Evolutionary conservation across 805 yeast species (phyloP).

Genomic region (Candida insectorum): DNA sequence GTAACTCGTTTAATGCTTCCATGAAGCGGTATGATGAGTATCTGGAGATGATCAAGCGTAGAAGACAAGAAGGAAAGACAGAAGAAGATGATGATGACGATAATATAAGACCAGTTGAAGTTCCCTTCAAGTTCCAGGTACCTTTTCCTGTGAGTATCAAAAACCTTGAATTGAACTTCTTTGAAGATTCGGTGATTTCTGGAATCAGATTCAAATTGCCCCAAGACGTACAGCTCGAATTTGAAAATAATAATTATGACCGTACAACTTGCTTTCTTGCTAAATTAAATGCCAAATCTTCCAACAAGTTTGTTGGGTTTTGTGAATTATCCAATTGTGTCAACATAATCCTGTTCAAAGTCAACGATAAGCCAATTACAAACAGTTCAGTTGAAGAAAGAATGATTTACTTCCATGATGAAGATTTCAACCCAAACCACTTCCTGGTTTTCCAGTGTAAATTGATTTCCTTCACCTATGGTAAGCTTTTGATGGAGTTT

Average conservation of each 20-base stretch:
- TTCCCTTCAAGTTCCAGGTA: conserved; percentile 33
- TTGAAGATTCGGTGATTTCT: not conserved
- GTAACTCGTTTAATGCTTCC: conserved; percentile 24
- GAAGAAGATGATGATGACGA: conserved; percentile 21
- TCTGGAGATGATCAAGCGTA: conserved; percentile 19
- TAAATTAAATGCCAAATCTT: not conserved
- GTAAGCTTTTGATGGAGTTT: conserved; percentile 54
- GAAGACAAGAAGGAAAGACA: conserved; percentile 12
- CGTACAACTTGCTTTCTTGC: conserved; percentile 5
- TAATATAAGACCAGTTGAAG: conserved; percentile 20
- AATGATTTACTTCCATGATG: conserved; percentile 60
- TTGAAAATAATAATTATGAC: conserved; percentile 5
- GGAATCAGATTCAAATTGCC: conserved; percentile 8
- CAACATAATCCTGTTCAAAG: conserved; percentile 1
- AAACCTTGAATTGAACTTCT: conserved; percentile 12
- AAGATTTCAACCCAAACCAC: conserved; percentile 44
- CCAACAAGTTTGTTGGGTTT: conserved; percentile 8
- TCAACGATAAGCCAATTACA: not conserved
- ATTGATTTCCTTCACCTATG: conserved; percentile 48
- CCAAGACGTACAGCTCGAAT: conserved; percentile 1
- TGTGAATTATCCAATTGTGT: conserved; percentile 6
- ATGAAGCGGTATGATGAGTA: conserved; percentile 20
- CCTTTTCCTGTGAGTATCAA: conserved; percentile 22
- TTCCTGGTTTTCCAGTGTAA: conserved; percentile 52
- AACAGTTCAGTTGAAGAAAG: conserved; percentile 7